phyloP scores from a whole-genome alignment of 495 filamentous ascomycete species.

The Penicillium egyptiacum region DNA sequence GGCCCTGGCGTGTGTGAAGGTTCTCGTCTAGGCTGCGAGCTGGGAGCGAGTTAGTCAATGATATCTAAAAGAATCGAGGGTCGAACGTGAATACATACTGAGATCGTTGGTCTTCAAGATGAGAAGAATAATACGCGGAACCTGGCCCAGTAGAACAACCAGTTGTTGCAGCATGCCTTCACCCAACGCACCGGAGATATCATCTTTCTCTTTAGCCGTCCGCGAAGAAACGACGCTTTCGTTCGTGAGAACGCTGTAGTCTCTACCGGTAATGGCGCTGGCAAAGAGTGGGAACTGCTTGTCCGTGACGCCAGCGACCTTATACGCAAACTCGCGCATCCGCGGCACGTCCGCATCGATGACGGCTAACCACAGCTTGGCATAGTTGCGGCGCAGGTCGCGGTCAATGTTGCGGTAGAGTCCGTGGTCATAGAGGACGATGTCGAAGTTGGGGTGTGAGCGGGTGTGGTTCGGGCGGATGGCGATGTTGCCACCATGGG shows the following conservation, averaged over 20 bases:
- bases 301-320: constrained; percentile 86
- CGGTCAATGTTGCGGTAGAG: constrained; percentile 90
- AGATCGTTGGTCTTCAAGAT: constrained; percentile 99
- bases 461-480: constrained; percentile 70
- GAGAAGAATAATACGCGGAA: constrained; percentile 87
- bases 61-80: neutral
- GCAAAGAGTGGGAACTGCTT: constrained; percentile 96
- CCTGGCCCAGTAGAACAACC: constrained; percentile 82
- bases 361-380: constrained; percentile 96
- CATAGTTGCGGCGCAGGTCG: constrained; percentile 78
- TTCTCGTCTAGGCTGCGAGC: constrained; percentile 90
- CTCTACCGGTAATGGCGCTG: constrained; percentile 91
- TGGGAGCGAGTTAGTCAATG: constrained; percentile 27
- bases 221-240: constrained; percentile 61
- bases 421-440: constrained; percentile 97
- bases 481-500: constrained; percentile 95
- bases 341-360: constrained; percentile 77
- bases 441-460: constrained; percentile 80
- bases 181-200: constrained; percentile 75
- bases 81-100: constrained; percentile 51
- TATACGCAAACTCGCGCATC: constrained; percentile 86
- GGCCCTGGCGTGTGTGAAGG: constrained; percentile 84
- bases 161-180: constrained; percentile 86
- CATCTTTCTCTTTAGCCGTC: constrained; percentile 72
- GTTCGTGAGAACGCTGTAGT: constrained; percentile 71